Evolutionary conservation across 139 green algal species (phyloP).

Genomic region (Chlorella sorokiniana): DNA sequence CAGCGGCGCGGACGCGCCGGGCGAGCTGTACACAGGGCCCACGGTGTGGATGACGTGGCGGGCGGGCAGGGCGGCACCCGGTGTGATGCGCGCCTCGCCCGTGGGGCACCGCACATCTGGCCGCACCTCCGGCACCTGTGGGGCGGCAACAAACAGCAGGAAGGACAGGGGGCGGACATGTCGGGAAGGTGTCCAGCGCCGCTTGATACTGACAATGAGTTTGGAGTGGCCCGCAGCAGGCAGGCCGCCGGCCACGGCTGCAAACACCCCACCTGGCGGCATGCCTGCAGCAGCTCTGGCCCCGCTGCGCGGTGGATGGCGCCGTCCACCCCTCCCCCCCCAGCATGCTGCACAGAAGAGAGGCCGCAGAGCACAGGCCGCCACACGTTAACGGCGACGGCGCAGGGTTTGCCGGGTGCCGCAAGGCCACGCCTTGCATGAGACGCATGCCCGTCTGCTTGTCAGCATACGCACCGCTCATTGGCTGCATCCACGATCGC

Average conservation of each 20-base stretch:
- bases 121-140: constrained; percentile 55
- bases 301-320: constrained; percentile 89
- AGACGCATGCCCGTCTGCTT: too few species aligned
- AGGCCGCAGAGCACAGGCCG: neutral
- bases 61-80: constrained; percentile 66
- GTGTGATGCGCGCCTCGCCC: constrained; percentile 68
- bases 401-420: neutral
- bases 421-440: too few species aligned
- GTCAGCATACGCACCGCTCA: neutral
- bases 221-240: neutral
- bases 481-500: constrained; percentile 83
- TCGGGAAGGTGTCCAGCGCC: neutral
- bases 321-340: constrained; percentile 86
- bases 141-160: constrained; percentile 40
- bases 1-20: constrained; percentile 54
- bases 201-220: too few species aligned
- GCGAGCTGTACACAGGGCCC: constrained; percentile 77
- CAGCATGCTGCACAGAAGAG: constrained; percentile 66
- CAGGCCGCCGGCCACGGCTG: neutral
- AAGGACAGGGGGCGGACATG: neutral
- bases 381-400: too few species aligned
- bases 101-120: constrained; percentile 78
- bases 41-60: constrained; percentile 91
- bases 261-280: constrained; percentile 31
- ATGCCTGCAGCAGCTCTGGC: constrained; percentile 70